Base-by-base conservation (phyloP, 164 flowering plant species). In the Vitis cinerea region DNA sequence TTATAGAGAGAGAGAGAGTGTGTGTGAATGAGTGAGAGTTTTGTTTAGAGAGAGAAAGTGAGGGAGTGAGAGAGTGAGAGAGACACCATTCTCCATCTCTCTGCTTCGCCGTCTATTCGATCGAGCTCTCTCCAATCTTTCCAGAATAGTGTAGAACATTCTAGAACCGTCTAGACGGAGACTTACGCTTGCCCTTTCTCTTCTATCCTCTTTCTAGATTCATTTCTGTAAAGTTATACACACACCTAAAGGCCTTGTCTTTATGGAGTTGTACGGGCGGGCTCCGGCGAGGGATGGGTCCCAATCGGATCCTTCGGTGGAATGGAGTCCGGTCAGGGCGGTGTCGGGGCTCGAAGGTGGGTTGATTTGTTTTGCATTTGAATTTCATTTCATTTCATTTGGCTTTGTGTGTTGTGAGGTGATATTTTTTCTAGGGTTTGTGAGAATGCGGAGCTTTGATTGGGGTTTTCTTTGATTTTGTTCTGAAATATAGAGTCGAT, bases 281-380 rank as follows among this genome's bases (percentile, higher is more conserved):
- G 77, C 23, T 68, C 77, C 78, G 10, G 72, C 60, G 10, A 75
- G 81, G 76, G 84, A 78, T 63, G 89, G 88, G 69, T 68, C 83
- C 14, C 74, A 79, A 23, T 65, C 84, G 77, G 93, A 80, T 75
- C 87, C 73, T 19, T 78, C 74, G 63, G 71, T 70, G 65, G 81
- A 78, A 23, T 84, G 89, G 89, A 74, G 71, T 48, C 79, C 83
- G 49, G 72, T 53, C 15, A 78, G 65, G 23, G 59, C 74, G 2
- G 87, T 83, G 19, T 72, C 91, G n/a, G 89, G 90, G 11, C 78
- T 90, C 27, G 90, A 87, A 87, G 97, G 97, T 90, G 14, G 23
- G 77, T 68, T 19, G 10, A 7, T 29, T 72, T 27, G 11, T 11
- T 49, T 73, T 3, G 59, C 50, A n/a, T 63, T 77, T 68, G 49